Base-by-base conservation (phyloP, 2,329 filamentous ascomycete species). In the Cladosporium cucumerinum region DNA sequence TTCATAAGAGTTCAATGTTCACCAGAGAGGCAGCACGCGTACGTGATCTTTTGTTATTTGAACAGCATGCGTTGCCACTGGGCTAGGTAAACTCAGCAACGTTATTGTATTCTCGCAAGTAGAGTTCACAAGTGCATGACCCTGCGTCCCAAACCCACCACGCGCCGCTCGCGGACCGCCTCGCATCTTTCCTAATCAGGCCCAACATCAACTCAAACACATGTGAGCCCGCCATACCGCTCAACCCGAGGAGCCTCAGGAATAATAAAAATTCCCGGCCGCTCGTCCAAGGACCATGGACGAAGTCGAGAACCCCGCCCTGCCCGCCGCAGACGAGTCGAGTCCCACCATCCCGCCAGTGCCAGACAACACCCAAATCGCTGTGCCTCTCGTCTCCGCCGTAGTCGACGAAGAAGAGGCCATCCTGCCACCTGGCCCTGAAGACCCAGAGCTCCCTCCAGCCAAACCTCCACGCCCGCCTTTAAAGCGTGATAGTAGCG, bases 261-360 rank as follows among this genome's bases (percentile, higher is more conserved):
- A 46, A 21, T 46, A 25, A 39, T 3, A 23, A 51, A 30, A 25
- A 5, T 12, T 39, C 7, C 34, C 55, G 58, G 23, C 12, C 23
- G 30, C 36, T 58, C 34, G 55, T 26, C 46, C 57, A n/a, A 21
- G 18, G 16, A 52, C 55, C 34, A 77, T 77, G 75, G 75, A 77
- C 67, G 75, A 77, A 68, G 75, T 77, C 55, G 75, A 77, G 68
- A 77, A 77, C 52, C 75, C 75, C 30, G 67, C 68, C 58, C 66
- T 77, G 21, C 73, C 75, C n/a, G 69, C 72, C 26, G 71, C 74
- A 21, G 74, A 73, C 63, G 74, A 74, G 66, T 66, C 70, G 36
- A 74, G 71, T 65, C 73, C 73, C 18, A 74, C 72, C 10, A 61
- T 75, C 18, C 63, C 69, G 36, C 69, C 72, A 3, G 64, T 73